These are phyloP conservation scores for Linderina pennispora DNA, from an alignment of 192 early-diverging fungal genomes.

Conservation along the genomic window DNA sequence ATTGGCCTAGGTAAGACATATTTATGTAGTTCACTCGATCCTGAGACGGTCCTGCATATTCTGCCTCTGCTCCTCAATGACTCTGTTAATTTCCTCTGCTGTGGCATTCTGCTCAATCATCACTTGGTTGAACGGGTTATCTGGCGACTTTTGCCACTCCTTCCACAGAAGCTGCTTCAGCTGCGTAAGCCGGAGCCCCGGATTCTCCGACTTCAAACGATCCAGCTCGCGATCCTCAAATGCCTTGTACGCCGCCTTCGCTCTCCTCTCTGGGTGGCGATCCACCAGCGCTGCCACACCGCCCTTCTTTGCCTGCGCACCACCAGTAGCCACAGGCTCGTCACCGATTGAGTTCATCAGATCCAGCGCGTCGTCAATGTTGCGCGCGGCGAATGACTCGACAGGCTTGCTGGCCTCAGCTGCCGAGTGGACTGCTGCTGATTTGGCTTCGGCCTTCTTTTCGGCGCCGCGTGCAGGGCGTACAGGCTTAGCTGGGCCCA, in stretches of 20 bases:
- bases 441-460: slow-evolving; percentile 17
- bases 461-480: slow-evolving; percentile 11
- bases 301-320: slow-evolving; percentile 13
- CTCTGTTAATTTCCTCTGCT: slow-evolving; percentile 50
- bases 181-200: slow-evolving; percentile 70
- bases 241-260: slow-evolving; percentile 66
- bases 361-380: slow-evolving; percentile 83
- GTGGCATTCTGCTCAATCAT: slow-evolving; percentile 70
- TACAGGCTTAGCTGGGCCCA: neutral
- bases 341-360: slow-evolving; percentile 51
- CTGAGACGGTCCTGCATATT: slow-evolving; percentile 22
- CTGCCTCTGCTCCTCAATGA: slow-evolving; percentile 46
- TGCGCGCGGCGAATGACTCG: slow-evolving; percentile 68
- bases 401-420: slow-evolving; percentile 12
- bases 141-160: slow-evolving; percentile 66
- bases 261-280: slow-evolving; percentile 83
- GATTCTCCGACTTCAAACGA: slow-evolving; percentile 71
- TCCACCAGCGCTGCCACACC: slow-evolving; percentile 57
- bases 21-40: slow-evolving; percentile 21
- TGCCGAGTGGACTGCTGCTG: slow-evolving; percentile 2
- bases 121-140: slow-evolving; percentile 74
- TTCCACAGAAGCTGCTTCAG: slow-evolving; percentile 77
- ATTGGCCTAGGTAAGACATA: too few relatives aligned
- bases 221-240: slow-evolving; percentile 70
- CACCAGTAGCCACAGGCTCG: slow-evolving; percentile 5